Evolutionary conservation across 2,329 filamentous ascomycete genomes (phyloP), one percentile per base, ranked within the genome.

Genomic region (Aspergillus nomiae): DNA sequence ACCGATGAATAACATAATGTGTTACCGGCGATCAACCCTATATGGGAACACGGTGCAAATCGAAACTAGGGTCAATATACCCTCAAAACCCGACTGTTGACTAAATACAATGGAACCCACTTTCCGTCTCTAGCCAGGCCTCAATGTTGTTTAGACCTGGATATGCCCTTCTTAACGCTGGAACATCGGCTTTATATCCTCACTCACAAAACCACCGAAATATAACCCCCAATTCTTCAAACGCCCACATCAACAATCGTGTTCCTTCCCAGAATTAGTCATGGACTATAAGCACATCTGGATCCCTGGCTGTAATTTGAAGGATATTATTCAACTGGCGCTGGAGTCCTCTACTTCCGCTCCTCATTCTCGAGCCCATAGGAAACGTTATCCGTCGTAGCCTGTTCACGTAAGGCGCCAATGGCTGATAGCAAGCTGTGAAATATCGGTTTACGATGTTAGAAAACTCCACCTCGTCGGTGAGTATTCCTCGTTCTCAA

Each of bases 151-250:
- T 79, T 70, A 86, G 67, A 26, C 75, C 74, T 2, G 80, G 79
- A 71, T 86, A 76, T 63, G 78, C 71, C 63, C 74, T 74, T 71
- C 72, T 80, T 67, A 83, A 62, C 58, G 71, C 75, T 26, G 64
- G 41, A 58, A 86, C 76, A 70, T 86, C 80, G 6, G 77, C 82
- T 9, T 74, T 75, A 68, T 81, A 86, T 0, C 83, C 83, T 26
- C 79, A 76, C 9, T 78, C 74, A 54, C 73, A 73, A 62, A 86
- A 86, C 83, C 84, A 86, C n/a, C 75, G 73, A 53, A 83, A 80
- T 82, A 85, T 85, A 11, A 73, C 50, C 9, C 77, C 78, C 43
- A 84, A 38, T 60, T 85, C 83, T 16, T 76, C 77, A 16, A 83
- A 70, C 41, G 73, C 67, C 67, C 73, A 79, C 74, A 81, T 74